phyloP scores from a whole-genome alignment of 495 filamentous ascomycete species.

The Annulohypoxylon moriforme region DNA sequence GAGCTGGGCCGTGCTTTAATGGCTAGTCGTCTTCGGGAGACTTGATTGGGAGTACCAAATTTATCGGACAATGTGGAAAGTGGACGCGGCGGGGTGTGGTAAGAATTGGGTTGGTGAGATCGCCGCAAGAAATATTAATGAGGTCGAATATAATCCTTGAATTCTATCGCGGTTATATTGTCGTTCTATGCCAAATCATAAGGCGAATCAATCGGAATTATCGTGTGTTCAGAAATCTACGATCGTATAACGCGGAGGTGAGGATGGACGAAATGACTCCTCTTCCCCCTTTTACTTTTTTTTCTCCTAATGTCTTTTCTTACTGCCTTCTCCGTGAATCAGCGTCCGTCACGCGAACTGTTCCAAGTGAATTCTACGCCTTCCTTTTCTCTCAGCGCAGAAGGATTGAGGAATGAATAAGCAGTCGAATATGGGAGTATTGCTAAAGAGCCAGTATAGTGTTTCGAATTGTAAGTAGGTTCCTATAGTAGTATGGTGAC shows the following conservation, averaged over 20 bases:
- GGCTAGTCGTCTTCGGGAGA: conserved; percentile 10
- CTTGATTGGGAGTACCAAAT: conserved; percentile 11
- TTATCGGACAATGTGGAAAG: conserved; percentile 10
- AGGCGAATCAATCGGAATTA: not conserved
- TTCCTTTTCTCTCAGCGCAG: conserved; percentile 16
- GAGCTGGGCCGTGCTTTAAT: conserved; percentile 21
- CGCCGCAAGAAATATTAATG: conserved; percentile 17
- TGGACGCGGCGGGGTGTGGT: conserved; percentile 17
- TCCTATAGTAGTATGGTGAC: conserved; percentile 28
- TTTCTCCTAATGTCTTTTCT: conserved; percentile 7
- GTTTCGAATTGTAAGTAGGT: conserved; percentile 31
- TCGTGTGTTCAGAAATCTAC: conserved; percentile 13
- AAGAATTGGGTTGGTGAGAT: conserved; percentile 30
- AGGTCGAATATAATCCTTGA: conserved; percentile 20
- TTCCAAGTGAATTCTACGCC: conserved; percentile 13
- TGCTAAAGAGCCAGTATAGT: conserved; percentile 15
- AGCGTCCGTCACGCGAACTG: conserved; percentile 26
- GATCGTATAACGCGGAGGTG: not conserved
- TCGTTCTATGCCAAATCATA: conserved; percentile 17
- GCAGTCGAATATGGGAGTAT: conserved; percentile 11
- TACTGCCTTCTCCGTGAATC: conserved; percentile 25
- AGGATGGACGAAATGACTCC: not conserved
- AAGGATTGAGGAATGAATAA: conserved; percentile 8
- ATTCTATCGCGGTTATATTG: conserved; percentile 20
- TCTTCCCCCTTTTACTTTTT: not conserved